Base-by-base conservation (phyloP, 75 land plant species). In the Cupressus sempervirens region DNA sequence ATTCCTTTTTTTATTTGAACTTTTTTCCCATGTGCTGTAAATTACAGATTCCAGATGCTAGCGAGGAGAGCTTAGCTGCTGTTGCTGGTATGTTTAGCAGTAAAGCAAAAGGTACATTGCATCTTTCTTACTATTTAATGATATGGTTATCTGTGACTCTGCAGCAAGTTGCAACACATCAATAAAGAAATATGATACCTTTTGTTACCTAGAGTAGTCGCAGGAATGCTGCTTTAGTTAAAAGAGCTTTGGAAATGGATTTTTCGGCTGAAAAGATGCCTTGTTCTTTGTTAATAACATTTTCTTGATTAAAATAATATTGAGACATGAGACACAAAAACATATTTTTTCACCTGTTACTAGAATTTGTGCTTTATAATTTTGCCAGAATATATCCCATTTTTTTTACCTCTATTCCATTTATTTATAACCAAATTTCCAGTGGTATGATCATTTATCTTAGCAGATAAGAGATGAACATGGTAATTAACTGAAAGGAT, bases 81-180 rank as follows among this genome's bases (percentile, higher is more conserved):
- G 99, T 98, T 88, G 96, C 99, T 58, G 98, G 98, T 65, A 98
- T 98, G 99, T 96, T 98, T 83, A 94, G 89, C 87, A 94, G 99
- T 89, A 98, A 98, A 90, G 96, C 99, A 41, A 96, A 95, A 93
- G 99, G 99, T 96, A 86, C 16, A 58, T 52, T 43, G 53, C 0
- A 54, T 48, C 12, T 32, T 53, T 72, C 35, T 29, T 72, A 32
- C 35, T 72, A 30, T 72, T 32, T 11, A 14, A 70, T 70, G 11
- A 70, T 70, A n/a, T 70, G 30, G 30, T 70, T 70, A 10, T 23
- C 67, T 62, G 67, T 20, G 15, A 23, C 26, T 18, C 9, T 70
- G 11, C 13, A 70, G 34, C 13, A 30, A 2, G 9, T 38, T 38
- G 40, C 40, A 38, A 38, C 40, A 72, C 32, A 12, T 72, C 7